A percentile compares a stretch with the other conserved stretches of the same genome.
Conservation (phyloP, 2,329 filamentous ascomycete species). For the Alternaria brassicae region DNA sequence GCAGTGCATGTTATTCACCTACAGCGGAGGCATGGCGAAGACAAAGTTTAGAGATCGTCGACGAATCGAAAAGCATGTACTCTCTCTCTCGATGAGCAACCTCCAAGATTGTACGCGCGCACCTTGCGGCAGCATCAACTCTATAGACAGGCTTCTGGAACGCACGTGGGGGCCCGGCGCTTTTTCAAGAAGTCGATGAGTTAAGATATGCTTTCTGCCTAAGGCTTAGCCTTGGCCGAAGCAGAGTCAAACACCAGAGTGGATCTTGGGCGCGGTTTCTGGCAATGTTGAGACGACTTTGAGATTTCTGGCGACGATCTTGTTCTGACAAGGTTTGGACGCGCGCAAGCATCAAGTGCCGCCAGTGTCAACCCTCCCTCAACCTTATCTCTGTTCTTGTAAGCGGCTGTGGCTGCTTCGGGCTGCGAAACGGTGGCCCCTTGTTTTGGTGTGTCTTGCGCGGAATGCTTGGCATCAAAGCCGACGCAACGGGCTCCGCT, state of each 20-base stretch:
- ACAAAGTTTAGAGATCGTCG: neutral
- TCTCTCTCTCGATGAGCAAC: neutral
- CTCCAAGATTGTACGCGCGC: conserved; percentile 4
- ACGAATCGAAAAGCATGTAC: neutral
- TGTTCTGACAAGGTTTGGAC: conserved; percentile 23
- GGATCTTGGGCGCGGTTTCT: conserved; percentile 22
- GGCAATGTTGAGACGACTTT: conserved; percentile 29
- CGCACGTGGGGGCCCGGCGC: conserved; percentile 11
- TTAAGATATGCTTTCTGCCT: conserved; percentile 30
- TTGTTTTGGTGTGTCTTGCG: conserved; percentile 34
- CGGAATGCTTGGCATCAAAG: conserved; percentile 41
- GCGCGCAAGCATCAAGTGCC: conserved; percentile 22
- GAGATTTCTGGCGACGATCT: conserved; percentile 12
- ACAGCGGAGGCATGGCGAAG: neutral
- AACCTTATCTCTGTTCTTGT: conserved; percentile 25
- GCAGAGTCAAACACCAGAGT: conserved; percentile 31
- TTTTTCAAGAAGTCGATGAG: conserved; percentile 12
- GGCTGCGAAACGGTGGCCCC: conserved; percentile 37
- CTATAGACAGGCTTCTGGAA: conserved; percentile 3
- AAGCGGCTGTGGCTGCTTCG: conserved; percentile 30
- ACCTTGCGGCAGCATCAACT: conserved; percentile 1
- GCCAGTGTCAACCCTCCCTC: conserved; percentile 15
- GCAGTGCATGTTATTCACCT: neutral
- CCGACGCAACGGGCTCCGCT: conserved; percentile 41
- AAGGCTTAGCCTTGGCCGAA: conserved; percentile 31